These are phyloP conservation scores for Eimeria brunetti DNA, from an alignment of 169 alveolate species.

Conservation along the genomic window DNA sequence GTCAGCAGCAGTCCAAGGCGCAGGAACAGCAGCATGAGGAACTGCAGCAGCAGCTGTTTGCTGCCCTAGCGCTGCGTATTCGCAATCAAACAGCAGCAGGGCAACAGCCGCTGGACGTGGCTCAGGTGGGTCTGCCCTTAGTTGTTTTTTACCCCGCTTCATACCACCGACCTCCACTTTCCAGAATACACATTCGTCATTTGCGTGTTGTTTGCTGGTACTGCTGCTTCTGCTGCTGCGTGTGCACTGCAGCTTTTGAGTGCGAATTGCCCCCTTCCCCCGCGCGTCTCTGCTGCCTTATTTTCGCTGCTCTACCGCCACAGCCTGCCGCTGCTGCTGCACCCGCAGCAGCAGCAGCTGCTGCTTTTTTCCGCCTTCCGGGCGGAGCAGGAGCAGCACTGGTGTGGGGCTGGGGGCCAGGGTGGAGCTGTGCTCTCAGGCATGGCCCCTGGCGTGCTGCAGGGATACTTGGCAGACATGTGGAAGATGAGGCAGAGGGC, in stretches of 20 bases:
- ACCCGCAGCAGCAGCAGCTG: slow-evolving; percentile 54
- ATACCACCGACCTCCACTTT: neutral
- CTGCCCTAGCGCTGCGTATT: slow-evolving; percentile 61
- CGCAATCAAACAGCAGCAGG: slow-evolving; percentile 59
- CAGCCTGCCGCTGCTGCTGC: slow-evolving; percentile 58
- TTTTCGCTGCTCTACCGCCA: slow-evolving; percentile 64
- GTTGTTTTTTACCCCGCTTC: neutral
- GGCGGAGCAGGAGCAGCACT: slow-evolving; percentile 51
- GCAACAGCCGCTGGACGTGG: slow-evolving; percentile 61
- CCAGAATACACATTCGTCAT: neutral
- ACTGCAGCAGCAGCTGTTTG: slow-evolving; percentile 62
- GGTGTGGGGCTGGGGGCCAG: slow-evolving; percentile 4
- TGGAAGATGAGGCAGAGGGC: neutral
- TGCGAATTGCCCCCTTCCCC: slow-evolving; percentile 69
- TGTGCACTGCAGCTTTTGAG: slow-evolving; percentile 49
- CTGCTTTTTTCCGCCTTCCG: slow-evolving; percentile 55
- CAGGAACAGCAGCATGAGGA: slow-evolving; percentile 54
- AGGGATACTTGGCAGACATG: slow-evolving; percentile 15
- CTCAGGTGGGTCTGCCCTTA: slow-evolving; percentile 25
- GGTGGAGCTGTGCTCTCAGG: neutral
- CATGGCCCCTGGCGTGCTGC: slow-evolving; percentile 22
- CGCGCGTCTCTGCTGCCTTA: slow-evolving; percentile 65
- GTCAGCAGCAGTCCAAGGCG: slow-evolving; percentile 6
- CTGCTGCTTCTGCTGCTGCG: slow-evolving; percentile 5
- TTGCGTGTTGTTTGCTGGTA: neutral